Percentiles rank a stretch among this genome's conserved stretches.
Conservation (phyloP, 345 rosid species). For the Camelina laxa region DNA sequence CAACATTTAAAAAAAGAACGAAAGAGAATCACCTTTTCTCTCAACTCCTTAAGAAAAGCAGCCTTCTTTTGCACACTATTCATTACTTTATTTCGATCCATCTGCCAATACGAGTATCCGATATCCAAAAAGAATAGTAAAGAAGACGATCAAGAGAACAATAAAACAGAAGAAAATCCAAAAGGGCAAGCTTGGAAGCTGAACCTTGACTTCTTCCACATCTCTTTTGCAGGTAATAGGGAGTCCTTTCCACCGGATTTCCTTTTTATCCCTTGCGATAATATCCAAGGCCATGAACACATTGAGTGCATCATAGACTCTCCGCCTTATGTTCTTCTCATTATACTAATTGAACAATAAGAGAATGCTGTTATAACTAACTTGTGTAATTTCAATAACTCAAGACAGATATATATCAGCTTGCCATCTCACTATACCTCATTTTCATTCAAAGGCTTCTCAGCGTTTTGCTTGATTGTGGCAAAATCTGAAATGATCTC, state of each 20-base stretch:
- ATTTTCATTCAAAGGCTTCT: slow-evolving; percentile 46
- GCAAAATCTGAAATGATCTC: slow-evolving; percentile 52
- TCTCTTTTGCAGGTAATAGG: slow-evolving; percentile 44
- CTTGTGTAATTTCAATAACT: slow-evolving; percentile 11
- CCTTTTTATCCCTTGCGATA: slow-evolving; percentile 51
- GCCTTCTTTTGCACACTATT: slow-evolving; percentile 46
- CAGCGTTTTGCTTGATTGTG: slow-evolving; percentile 32
- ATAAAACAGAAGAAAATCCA: neutral
- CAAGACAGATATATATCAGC: neutral
- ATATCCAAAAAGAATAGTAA: neutral
- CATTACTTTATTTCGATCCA: slow-evolving; percentile 35
- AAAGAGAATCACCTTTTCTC: slow-evolving; percentile 47
- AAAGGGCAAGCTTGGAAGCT: neutral
- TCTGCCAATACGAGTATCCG: slow-evolving; percentile 35
- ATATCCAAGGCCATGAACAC: slow-evolving; percentile 57
- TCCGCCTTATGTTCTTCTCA: slow-evolving; percentile 53
- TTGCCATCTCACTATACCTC: slow-evolving; percentile 42
- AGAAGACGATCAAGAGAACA: slow-evolving; percentile 5
- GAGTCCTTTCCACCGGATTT: slow-evolving; percentile 57
- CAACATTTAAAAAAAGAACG: neutral
- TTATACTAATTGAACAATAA: slow-evolving; percentile 42
- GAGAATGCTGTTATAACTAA: slow-evolving; percentile 5
- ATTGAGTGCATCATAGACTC: slow-evolving; percentile 53
- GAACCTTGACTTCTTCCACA: slow-evolving; percentile 52
- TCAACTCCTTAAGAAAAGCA: slow-evolving; percentile 52